These are phyloP conservation scores for Botryobasidium botryosum DNA, from an alignment of 768 basidiomycete genomes.

Conservation along the genomic window DNA sequence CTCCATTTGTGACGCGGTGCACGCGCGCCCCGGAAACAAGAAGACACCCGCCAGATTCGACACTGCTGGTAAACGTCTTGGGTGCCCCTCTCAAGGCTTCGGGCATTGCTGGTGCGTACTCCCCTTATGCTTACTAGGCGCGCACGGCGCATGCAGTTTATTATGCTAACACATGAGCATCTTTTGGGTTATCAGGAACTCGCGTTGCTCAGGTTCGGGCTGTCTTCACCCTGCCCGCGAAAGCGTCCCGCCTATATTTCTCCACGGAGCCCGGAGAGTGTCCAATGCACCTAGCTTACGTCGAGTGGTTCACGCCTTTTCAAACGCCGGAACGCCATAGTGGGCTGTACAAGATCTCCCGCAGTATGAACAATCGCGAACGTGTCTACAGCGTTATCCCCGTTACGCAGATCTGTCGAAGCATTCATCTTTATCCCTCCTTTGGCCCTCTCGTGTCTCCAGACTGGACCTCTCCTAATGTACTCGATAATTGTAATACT, in stretches of 20 bases:
- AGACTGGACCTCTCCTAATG: too few relatives aligned
- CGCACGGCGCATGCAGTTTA: too few relatives aligned
- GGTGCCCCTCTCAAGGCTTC: neutral
- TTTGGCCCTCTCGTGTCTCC: too few relatives aligned
- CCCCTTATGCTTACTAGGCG: neutral
- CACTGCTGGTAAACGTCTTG: slow-evolving; percentile 2
- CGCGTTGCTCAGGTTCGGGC: neutral
- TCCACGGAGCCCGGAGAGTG: too few relatives aligned
- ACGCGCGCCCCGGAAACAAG: neutral
- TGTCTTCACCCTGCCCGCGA: neutral
- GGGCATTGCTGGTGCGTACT: neutral
- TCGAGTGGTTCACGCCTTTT: neutral
- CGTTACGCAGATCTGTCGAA: neutral
- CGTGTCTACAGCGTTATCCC: neutral
- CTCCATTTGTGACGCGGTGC: neutral
- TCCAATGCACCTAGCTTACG: slow-evolving; percentile 3
- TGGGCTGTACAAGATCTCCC: neutral
- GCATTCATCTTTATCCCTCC: neutral
- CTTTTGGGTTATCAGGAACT: neutral
- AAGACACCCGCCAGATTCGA: neutral
- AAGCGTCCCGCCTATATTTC: neutral
- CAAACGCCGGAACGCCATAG: too few relatives aligned
- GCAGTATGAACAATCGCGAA: neutral
- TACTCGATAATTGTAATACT: too few relatives aligned
- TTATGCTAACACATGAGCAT: neutral